phyloP scores from a whole-genome alignment of 2,329 filamentous ascomycete species.

The Fusarium clavum region DNA sequence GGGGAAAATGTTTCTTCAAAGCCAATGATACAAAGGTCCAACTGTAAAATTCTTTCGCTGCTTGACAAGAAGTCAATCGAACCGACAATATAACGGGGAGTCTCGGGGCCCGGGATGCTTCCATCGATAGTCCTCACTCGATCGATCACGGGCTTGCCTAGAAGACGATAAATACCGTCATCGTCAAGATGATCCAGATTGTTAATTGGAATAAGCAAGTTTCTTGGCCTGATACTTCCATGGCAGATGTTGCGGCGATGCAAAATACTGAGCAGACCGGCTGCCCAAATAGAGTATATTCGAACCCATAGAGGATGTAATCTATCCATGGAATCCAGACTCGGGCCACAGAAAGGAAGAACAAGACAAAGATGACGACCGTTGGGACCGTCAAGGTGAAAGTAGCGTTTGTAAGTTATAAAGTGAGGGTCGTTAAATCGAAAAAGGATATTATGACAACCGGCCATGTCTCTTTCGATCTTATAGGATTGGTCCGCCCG shows the following conservation, averaged over 20 bases:
- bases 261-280: not conserved
- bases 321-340: not conserved
- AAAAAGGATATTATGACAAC: not conserved
- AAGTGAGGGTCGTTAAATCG: not conserved
- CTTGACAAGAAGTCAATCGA: conserved; percentile 7
- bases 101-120: not conserved
- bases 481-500: not conserved
- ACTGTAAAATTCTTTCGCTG: not conserved
- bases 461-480: not conserved
- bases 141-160: not conserved
- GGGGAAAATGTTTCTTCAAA: not conserved
- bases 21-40: not conserved
- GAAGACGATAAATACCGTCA: not conserved
- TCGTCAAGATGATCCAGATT: conserved; percentile 5
- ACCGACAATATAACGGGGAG: not conserved
- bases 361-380: not conserved
- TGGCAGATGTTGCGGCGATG: not conserved
- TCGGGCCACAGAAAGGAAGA: conserved; percentile 3
- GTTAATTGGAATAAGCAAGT: not conserved
- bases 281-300: not conserved
- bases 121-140: not conserved
- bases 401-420: not conserved
- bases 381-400: not conserved
- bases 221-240: not conserved
- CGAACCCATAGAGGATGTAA: not conserved